These are phyloP conservation scores for Ilyonectria sp. DNA, from an alignment of 2,329 filamentous ascomycete species.

Conservation along the genomic window DNA sequence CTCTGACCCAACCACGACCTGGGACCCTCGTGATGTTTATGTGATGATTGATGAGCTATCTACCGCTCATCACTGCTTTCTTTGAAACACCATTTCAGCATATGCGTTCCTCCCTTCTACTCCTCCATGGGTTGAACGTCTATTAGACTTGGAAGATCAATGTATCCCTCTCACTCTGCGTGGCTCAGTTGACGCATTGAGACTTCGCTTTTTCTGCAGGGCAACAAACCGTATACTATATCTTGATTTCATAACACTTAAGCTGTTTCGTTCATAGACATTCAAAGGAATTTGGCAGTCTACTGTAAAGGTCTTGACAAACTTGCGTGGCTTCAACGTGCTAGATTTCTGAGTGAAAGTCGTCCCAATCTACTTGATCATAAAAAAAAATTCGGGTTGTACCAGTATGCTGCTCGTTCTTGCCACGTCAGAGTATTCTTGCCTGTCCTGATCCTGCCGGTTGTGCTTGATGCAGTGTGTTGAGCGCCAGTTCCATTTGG, in stretches of 20 bases:
- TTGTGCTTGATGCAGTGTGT: neutral
- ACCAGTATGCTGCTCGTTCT: too few species aligned
- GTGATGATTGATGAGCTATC: neutral
- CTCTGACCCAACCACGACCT: neutral
- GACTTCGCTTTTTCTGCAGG: slow-evolving; percentile 65
- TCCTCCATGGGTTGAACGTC: slow-evolving; percentile 68
- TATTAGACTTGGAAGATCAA: slow-evolving; percentile 69
- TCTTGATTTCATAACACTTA: neutral
- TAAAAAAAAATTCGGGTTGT: neutral
- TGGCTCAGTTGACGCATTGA: slow-evolving; percentile 59
- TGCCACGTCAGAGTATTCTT: neutral
- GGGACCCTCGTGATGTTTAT: neutral
- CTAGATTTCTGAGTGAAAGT: neutral
- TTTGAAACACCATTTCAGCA: slow-evolving; percentile 63
- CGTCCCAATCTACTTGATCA: neutral
- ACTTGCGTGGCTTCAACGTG: neutral
- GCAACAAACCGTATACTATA: slow-evolving; percentile 52
- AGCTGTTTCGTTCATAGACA: neutral
- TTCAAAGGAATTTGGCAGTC: neutral
- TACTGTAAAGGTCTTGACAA: neutral
- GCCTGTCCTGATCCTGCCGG: neutral
- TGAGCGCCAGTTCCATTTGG: slow-evolving; percentile 8
- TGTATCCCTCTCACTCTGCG: slow-evolving; percentile 68
- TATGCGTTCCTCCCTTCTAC: slow-evolving; percentile 65
- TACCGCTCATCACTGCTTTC: neutral